A percentile compares a stretch with the other conserved stretches of the same genome.
Evolutionary conservation across 1,139 yeast genomes (phyloP).

Genomic region (Taphrina populina): DNA sequence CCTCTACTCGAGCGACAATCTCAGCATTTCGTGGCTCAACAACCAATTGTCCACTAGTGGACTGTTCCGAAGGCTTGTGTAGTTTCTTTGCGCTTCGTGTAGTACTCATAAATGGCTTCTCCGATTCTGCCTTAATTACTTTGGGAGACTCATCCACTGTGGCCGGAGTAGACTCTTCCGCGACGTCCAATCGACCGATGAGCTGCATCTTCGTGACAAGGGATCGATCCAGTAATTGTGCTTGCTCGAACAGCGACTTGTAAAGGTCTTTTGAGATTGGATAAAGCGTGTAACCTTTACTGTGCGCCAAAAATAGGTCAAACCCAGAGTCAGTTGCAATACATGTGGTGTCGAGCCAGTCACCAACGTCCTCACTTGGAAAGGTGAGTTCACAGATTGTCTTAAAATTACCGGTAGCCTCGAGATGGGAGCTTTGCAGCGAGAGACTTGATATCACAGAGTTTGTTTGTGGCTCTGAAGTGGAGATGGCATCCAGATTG

Average conservation of each 20-base stretch:
- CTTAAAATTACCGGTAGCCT: conserved; percentile 5
- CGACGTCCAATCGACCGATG: conserved; percentile 2
- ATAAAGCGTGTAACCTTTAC: conserved; percentile 1
- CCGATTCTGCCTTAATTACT: too few species aligned
- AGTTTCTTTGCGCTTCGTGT: not conserved
- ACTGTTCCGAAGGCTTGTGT: not conserved
- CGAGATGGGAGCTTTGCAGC: conserved; percentile 7
- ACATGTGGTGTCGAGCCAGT: not conserved
- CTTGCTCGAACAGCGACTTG: not conserved
- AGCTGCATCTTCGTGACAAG: conserved; percentile 2
- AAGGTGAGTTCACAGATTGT: not conserved
- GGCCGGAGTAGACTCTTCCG: not conserved
- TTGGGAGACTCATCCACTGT: not conserved
- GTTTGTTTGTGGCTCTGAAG: not conserved
- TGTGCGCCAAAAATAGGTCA: conserved; percentile 8
- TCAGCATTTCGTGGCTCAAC: conserved; percentile 19
- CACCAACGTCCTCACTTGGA: not conserved
- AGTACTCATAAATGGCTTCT: not conserved
- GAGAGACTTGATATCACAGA: not conserved
- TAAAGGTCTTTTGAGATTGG: not conserved
- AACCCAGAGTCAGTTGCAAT: not conserved
- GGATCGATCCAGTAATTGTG: not conserved
- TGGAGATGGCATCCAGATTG: not conserved
- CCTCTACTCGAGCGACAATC: conserved; percentile 9
- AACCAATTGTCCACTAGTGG: not conserved